phyloP scores from a whole-genome alignment of 352 stramenopile genomes.

The Phytophthora fragariaefolia region DNA sequence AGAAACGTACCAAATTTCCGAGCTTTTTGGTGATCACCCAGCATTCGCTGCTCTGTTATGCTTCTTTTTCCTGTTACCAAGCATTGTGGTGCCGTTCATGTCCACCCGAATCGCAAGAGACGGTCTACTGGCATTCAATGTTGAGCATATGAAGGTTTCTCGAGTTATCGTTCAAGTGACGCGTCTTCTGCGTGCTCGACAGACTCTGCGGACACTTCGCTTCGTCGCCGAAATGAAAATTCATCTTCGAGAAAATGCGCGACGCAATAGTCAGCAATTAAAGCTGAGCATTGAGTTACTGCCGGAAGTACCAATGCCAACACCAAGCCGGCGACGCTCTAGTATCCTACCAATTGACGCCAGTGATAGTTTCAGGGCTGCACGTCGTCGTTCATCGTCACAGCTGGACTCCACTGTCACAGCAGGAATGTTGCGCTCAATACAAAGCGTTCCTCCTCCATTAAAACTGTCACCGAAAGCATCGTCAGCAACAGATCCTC shows the following conservation, averaged over 20 bases:
- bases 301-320: slow-evolving; percentile 32
- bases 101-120: slow-evolving; percentile 72
- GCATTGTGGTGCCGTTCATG: slow-evolving; percentile 65
- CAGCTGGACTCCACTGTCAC: slow-evolving; percentile 22
- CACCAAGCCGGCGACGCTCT: slow-evolving; percentile 9
- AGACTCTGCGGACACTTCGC: slow-evolving; percentile 75
- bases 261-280: slow-evolving; percentile 19
- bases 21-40: slow-evolving; percentile 32
- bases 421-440: slow-evolving; percentile 29
- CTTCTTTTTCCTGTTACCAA: slow-evolving; percentile 59
- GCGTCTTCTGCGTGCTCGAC: slow-evolving; percentile 63
- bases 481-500: slow-evolving; percentile 30
- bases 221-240: slow-evolving; percentile 86
- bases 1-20: slow-evolving; percentile 47
- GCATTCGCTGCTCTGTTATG: slow-evolving; percentile 36
- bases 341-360: slow-evolving; percentile 36
- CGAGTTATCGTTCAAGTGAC: slow-evolving; percentile 74
- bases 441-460: slow-evolving; percentile 16
- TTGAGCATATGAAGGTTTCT: slow-evolving; percentile 77
- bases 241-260: slow-evolving; percentile 64
- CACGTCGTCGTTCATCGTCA: slow-evolving; percentile 30
- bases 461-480: slow-evolving; percentile 12
- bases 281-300: slow-evolving; percentile 25
- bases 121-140: slow-evolving; percentile 74
- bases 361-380: slow-evolving; percentile 30